These are phyloP conservation scores for Chloranthus sessilifolius DNA, from an alignment of 164 flowering plant species.

Conservation along the genomic window DNA sequence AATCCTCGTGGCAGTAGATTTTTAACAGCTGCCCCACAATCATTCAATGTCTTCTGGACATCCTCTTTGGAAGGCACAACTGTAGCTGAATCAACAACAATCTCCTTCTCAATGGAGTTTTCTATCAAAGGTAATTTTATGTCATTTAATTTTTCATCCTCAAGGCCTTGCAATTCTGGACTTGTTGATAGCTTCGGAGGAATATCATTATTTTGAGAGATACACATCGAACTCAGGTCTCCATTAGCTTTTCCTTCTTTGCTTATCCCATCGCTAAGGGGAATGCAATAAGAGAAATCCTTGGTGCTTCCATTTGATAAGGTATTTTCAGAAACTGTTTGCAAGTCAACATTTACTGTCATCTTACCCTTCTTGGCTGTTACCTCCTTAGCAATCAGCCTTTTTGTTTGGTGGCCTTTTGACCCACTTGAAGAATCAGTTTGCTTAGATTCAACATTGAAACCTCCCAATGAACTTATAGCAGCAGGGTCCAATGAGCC, in stretches of 20 bases:
- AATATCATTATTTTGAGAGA: constrained; percentile 20
- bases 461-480: constrained; percentile 26
- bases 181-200: constrained; percentile 18
- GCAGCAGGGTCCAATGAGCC: constrained; percentile 44
- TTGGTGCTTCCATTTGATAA: constrained; percentile 40
- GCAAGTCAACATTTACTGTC: constrained; percentile 8
- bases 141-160: constrained; percentile 18
- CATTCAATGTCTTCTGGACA: constrained; percentile 21
- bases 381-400: constrained; percentile 12
- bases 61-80: constrained; percentile 17
- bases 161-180: constrained; percentile 16
- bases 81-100: constrained; percentile 14
- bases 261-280: constrained; percentile 24
- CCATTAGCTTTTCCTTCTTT: constrained; percentile 11
- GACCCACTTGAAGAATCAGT: constrained; percentile 20
- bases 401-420: constrained; percentile 9
- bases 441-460: constrained; percentile 16
- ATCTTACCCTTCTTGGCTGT: constrained; percentile 8
- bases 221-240: constrained; percentile 11
- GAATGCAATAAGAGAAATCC: constrained; percentile 9
- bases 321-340: constrained; percentile 7
- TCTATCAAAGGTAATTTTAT: background rate
- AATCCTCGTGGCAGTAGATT: constrained; percentile 72
- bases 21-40: constrained; percentile 13
- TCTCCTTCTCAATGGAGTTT: constrained; percentile 14